Percentiles rank a stretch among this genome's conserved stretches.
Conservation (phyloP, 2,329 filamentous ascomycete genomes). For the Monosporascus ibericus region DNA sequence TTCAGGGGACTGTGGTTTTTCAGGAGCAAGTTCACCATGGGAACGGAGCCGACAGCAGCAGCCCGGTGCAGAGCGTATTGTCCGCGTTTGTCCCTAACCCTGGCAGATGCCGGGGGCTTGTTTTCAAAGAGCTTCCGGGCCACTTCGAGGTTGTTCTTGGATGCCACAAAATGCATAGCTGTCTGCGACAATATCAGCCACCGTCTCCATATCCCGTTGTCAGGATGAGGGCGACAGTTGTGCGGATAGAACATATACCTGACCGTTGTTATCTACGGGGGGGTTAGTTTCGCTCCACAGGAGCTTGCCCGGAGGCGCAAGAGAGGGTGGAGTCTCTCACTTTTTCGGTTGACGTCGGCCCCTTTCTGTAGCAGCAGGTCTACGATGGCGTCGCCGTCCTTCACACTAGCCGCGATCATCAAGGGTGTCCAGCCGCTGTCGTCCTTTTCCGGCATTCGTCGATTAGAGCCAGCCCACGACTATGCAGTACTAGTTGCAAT, state of each 20-base stretch:
- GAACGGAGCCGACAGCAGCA: conserved; percentile 81
- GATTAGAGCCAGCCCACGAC: background rate
- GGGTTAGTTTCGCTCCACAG: background rate
- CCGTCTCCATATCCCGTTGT: background rate
- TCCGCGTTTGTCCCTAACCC: conserved; percentile 79
- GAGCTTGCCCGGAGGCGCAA: background rate
- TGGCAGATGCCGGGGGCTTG: conserved; percentile 64
- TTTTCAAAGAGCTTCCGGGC: conserved; percentile 70
- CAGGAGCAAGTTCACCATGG: conserved; percentile 75
- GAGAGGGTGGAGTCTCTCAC: conserved; percentile 27
- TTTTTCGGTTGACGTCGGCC: conserved; percentile 69
- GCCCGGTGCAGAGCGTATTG: conserved; percentile 89
- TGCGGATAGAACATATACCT: conserved; percentile 33
- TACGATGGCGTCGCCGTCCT: conserved; percentile 64
- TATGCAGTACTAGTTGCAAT: too few species aligned
- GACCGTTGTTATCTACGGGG: conserved; percentile 56
- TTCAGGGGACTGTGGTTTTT: conserved; percentile 75
- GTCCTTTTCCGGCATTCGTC: conserved; percentile 37
- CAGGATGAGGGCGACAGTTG: background rate
- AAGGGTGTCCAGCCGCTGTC: conserved; percentile 76
- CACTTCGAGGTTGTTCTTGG: conserved; percentile 79
- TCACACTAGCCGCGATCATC: conserved; percentile 74
- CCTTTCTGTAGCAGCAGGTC: conserved; percentile 61
- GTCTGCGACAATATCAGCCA: conserved; percentile 47
- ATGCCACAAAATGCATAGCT: conserved; percentile 84